Evolutionary conservation across 2,329 filamentous ascomycete genomes (phyloP).

Genomic region (Phialophora tarda): DNA sequence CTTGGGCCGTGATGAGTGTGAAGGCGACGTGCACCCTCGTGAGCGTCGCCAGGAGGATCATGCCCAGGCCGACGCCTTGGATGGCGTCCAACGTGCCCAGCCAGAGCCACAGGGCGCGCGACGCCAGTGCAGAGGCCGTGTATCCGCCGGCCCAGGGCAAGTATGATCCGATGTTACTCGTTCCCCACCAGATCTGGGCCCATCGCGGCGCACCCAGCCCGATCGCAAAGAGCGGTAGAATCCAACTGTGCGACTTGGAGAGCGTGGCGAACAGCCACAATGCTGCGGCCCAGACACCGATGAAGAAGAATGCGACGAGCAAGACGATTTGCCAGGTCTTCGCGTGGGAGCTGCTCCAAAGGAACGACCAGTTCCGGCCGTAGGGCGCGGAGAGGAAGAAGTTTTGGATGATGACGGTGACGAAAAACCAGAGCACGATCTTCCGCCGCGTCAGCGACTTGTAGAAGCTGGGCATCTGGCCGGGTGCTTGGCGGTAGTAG

Average conservation of each 20-base stretch:
- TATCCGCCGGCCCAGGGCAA: slow-evolving; percentile 67
- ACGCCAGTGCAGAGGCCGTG: slow-evolving; percentile 58
- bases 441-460: slow-evolving; percentile 65
- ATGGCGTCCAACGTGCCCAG: slow-evolving; percentile 68
- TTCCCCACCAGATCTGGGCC: slow-evolving; percentile 71
- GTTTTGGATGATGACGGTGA: slow-evolving; percentile 68
- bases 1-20: slow-evolving; percentile 65
- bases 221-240: slow-evolving; percentile 70
- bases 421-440: slow-evolving; percentile 70
- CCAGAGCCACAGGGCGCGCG: slow-evolving; percentile 69
- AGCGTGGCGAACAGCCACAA: slow-evolving; percentile 60
- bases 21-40: slow-evolving; percentile 69
- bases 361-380: slow-evolving; percentile 69
- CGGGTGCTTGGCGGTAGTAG: slow-evolving; percentile 69
- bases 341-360: slow-evolving; percentile 64
- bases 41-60: slow-evolving; percentile 69
- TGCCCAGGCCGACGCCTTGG: slow-evolving; percentile 70
- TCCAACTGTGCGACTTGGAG: slow-evolving; percentile 68
- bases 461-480: slow-evolving; percentile 70
- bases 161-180: slow-evolving; percentile 64
- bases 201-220: slow-evolving; percentile 69
- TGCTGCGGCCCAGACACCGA: slow-evolving; percentile 62
- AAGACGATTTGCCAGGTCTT: slow-evolving; percentile 63
- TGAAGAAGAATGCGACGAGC: slow-evolving; percentile 55
- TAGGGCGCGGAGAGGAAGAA: slow-evolving; percentile 71